Percentiles rank a stretch among this genome's conserved stretches.
Evolutionary conservation across 2,329 filamentous ascomycete genomes (phyloP).

Genomic region (Hypoxylon sp.): DNA sequence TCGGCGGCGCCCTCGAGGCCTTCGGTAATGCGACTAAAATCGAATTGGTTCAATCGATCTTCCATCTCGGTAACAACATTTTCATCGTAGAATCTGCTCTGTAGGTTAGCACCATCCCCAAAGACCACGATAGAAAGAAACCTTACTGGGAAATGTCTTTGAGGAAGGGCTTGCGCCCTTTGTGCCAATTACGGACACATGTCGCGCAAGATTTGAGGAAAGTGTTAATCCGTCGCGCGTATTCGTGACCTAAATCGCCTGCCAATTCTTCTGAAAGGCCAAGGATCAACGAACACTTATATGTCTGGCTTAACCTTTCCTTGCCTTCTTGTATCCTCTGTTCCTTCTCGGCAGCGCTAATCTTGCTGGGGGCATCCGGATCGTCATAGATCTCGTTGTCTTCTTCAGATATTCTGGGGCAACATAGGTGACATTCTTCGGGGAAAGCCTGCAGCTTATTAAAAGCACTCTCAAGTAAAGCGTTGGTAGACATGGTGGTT

Average conservation of each 20-base stretch:
- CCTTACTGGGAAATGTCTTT: constrained; percentile 73
- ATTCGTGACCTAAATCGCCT: constrained; percentile 72
- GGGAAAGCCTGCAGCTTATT: constrained; percentile 47
- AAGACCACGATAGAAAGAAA: background rate
- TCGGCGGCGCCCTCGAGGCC: constrained; percentile 71
- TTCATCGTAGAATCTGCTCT: constrained; percentile 59
- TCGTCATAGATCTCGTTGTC: constrained; percentile 77
- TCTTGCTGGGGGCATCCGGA: constrained; percentile 61
- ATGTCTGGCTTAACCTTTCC: constrained; percentile 72
- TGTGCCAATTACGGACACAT: constrained; percentile 83
- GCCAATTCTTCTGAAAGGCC: constrained; percentile 75
- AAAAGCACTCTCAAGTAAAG: constrained; percentile 50
- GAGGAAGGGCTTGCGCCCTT: constrained; percentile 74
- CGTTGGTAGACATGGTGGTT: constrained; percentile 51
- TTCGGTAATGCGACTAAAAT: constrained; percentile 72
- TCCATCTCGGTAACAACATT: constrained; percentile 67
- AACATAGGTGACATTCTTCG: constrained; percentile 71
- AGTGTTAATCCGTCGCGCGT: constrained; percentile 69
- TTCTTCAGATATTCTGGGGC: constrained; percentile 74
- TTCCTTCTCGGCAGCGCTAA: constrained; percentile 67
- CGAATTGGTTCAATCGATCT: constrained; percentile 70
- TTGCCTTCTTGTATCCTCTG: constrained; percentile 69
- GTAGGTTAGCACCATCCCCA: constrained; percentile 24
- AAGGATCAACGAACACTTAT: constrained; percentile 78
- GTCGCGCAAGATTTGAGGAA: constrained; percentile 76